Evolutionary conservation across 495 filamentous ascomycete species (phyloP).

Genomic region (Alectoria sarmentosa): DNA sequence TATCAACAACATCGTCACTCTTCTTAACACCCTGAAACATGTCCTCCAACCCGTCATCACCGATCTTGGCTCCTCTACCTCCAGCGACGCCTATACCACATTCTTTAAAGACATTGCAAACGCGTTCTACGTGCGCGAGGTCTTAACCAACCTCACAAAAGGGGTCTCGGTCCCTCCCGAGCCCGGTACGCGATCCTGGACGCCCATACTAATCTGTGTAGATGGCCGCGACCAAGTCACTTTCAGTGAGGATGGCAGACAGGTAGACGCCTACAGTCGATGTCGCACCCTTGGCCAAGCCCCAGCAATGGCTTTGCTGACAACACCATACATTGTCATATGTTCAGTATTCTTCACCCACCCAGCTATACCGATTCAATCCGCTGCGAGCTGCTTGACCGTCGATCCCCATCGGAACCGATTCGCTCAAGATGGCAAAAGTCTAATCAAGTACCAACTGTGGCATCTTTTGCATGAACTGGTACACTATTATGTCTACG

Average conservation of each 20-base stretch:
- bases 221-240: neutral
- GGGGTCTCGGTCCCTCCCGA: neutral
- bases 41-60: neutral
- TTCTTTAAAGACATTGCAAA: conserved; percentile 13
- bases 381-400: neutral
- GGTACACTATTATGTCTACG: neutral
- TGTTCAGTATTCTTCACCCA: neutral
- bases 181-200: neutral
- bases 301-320: neutral
- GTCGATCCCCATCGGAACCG: neutral
- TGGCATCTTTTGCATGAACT: neutral
- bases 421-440: neutral
- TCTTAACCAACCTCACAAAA: neutral
- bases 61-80: neutral
- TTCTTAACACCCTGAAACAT: neutral
- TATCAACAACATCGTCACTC: neutral
- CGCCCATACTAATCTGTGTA: neutral
- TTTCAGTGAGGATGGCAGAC: neutral
- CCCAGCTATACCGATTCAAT: neutral
- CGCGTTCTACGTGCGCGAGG: conserved; percentile 2
- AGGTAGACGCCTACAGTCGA: neutral
- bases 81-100: conserved; percentile 5
- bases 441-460: neutral
- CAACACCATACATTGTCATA: neutral
- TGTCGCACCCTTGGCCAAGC: neutral